phyloP scores from a whole-genome alignment of 148 eudicot species.

The Camellia japonica region DNA sequence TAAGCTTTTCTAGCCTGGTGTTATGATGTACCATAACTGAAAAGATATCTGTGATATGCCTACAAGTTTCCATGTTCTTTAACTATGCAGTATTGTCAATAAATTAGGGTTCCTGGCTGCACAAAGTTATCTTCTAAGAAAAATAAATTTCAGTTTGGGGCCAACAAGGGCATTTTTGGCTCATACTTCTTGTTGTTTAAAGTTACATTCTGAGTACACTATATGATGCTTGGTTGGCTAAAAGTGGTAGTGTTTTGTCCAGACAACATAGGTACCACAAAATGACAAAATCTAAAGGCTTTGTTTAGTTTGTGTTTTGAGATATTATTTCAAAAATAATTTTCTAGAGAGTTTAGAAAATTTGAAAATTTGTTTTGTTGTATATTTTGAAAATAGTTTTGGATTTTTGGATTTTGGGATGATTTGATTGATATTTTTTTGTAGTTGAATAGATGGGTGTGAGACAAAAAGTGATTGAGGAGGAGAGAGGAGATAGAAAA shows the following conservation, averaged over 20 bases:
- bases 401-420: too few species aligned
- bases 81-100: not conserved
- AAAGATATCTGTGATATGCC: not conserved
- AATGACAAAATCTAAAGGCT: not conserved
- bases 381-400: too few species aligned
- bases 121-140: not conserved
- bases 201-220: not conserved
- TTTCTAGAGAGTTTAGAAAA: too few species aligned
- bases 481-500: too few species aligned
- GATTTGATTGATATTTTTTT: too few species aligned
- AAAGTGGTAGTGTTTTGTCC: not conserved
- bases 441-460: too few species aligned
- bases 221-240: slow-evolving; percentile 4
- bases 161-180: not conserved
- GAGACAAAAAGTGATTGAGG: too few species aligned
- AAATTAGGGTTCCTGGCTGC: not conserved
- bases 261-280: not conserved
- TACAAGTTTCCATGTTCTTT: slow-evolving; percentile 1
- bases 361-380: too few species aligned
- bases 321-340: too few species aligned
- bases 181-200: not conserved
- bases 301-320: too few species aligned
- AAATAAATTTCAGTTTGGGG: slow-evolving; percentile 3
- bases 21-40: not conserved
- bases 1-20: slow-evolving; percentile 28